Evolutionary conservation across 495 filamentous ascomycete genomes (phyloP).

Genomic region (Aspergillus hancockii): DNA sequence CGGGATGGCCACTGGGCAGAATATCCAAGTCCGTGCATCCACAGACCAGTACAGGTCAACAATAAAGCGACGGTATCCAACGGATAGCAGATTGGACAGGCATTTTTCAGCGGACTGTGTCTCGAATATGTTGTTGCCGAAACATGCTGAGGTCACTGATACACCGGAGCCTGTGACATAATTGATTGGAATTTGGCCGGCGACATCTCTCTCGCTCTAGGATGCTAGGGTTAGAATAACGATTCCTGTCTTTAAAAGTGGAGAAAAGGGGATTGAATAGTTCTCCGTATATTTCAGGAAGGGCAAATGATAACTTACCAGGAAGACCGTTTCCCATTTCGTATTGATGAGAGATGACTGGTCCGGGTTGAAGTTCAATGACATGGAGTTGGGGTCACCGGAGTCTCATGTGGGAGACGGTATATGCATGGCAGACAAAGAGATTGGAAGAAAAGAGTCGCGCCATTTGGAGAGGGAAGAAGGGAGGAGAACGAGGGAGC

Average conservation of each 20-base stretch:
- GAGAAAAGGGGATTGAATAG: not conserved
- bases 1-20: slow-evolving; percentile 56
- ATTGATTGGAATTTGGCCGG: slow-evolving; percentile 60
- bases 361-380: slow-evolving; percentile 35
- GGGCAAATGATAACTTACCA: slow-evolving; percentile 28
- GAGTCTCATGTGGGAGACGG: not conserved
- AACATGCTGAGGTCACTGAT: slow-evolving; percentile 59
- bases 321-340: slow-evolving; percentile 37
- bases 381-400: slow-evolving; percentile 22
- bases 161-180: slow-evolving; percentile 58
- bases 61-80: slow-evolving; percentile 58
- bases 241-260: not conserved
- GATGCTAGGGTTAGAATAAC: not conserved
- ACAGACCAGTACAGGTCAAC: slow-evolving; percentile 69
- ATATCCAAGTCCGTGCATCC: slow-evolving; percentile 50
- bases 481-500: slow-evolving; percentile 17
- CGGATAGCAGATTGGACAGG: slow-evolving; percentile 60
- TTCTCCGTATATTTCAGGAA: not conserved
- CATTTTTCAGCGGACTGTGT: slow-evolving; percentile 48
- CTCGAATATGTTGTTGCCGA: slow-evolving; percentile 52
- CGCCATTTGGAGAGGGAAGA: not conserved
- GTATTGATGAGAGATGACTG: slow-evolving; percentile 31
- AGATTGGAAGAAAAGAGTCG: not conserved
- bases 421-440: not conserved
- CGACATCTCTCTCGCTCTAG: slow-evolving; percentile 63